Percentiles rank a stretch among this genome's conserved stretches.
phyloP scores from a whole-genome alignment of 169 alveolate species.

The Blepharisma undulans region DNA sequence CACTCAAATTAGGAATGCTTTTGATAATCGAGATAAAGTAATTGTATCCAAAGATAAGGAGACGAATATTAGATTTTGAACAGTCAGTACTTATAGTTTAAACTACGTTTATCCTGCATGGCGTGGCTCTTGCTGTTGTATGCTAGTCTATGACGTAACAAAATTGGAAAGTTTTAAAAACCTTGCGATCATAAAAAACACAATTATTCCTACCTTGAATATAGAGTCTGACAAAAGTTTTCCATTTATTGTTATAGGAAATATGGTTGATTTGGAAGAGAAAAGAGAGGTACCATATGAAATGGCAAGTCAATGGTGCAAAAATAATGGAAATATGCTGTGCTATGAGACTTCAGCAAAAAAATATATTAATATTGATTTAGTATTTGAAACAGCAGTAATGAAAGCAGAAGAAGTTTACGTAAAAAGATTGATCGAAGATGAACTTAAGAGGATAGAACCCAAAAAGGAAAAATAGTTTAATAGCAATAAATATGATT shows the following conservation, averaged over 20 bases:
- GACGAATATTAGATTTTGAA: too few species aligned
- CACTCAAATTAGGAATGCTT: too few species aligned
- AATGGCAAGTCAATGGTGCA: constrained; percentile 93
- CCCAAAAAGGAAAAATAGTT: too few species aligned
- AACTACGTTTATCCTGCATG: too few species aligned
- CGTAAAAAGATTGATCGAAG: too few species aligned
- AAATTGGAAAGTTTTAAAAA: too few species aligned
- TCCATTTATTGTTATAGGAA: constrained; percentile 96
- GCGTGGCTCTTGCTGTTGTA: background rate
- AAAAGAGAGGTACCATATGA: constrained; percentile 89
- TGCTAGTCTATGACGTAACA: background rate
- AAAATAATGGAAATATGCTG: constrained; percentile 88
- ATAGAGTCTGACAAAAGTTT: constrained; percentile 66
- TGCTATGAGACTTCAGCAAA: constrained; percentile 96
- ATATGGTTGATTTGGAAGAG: constrained; percentile 92
- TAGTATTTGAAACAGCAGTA: constrained; percentile 92
- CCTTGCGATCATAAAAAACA: background rate
- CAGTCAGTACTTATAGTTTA: too few species aligned
- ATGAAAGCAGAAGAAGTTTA: constrained; percentile 61
- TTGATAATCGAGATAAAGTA: too few species aligned
- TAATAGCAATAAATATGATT: too few species aligned
- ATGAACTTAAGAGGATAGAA: too few species aligned
- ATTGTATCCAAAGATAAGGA: too few species aligned
- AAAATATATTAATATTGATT: constrained; percentile 92
- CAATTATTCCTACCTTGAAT: too few species aligned